A percentile compares a stretch with the other conserved stretches of the same genome.
Evolutionary conservation across 2,329 filamentous ascomycete genomes (phyloP).

Genomic region (Paraphoma chrysanthemicola): DNA sequence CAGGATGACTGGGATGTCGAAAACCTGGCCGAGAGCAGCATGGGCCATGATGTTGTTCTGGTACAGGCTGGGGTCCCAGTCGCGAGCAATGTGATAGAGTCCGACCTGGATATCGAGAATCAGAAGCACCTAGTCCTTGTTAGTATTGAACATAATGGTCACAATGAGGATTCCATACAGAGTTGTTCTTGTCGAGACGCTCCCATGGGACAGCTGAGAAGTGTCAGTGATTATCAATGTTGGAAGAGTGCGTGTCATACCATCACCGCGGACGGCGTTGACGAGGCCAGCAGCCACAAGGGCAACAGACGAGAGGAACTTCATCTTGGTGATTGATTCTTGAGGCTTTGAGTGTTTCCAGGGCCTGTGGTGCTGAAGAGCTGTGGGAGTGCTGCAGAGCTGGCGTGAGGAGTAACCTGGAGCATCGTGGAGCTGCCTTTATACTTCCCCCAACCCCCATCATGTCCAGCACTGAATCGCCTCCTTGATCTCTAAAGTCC

Average conservation of each 20-base stretch:
- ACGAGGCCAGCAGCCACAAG: constrained; percentile 36
- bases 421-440: constrained; percentile 24
- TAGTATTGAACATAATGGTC: neutral
- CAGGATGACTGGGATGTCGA: constrained; percentile 72
- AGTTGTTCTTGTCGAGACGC: constrained; percentile 52
- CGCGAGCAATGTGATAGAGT: constrained; percentile 66
- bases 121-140: constrained; percentile 56
- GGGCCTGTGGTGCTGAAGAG: constrained; percentile 2
- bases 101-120: constrained; percentile 68
- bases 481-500: neutral
- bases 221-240: constrained; percentile 20
- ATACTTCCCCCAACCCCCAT: constrained; percentile 20
- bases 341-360: neutral
- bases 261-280: constrained; percentile 39
- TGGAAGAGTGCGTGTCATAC: constrained; percentile 18
- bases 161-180: constrained; percentile 26
- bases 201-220: constrained; percentile 47
- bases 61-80: constrained; percentile 71
- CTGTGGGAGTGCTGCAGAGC: constrained; percentile 15
- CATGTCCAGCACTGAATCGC: neutral
- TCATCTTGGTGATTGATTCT: constrained; percentile 33
- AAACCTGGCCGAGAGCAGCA: constrained; percentile 69
- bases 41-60: constrained; percentile 73
- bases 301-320: constrained; percentile 35
- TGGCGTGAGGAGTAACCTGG: constrained; percentile 17